Evolutionary conservation across 2,329 filamentous ascomycete species (phyloP).

Genomic region (Pseudogymnoascus sp.): DNA sequence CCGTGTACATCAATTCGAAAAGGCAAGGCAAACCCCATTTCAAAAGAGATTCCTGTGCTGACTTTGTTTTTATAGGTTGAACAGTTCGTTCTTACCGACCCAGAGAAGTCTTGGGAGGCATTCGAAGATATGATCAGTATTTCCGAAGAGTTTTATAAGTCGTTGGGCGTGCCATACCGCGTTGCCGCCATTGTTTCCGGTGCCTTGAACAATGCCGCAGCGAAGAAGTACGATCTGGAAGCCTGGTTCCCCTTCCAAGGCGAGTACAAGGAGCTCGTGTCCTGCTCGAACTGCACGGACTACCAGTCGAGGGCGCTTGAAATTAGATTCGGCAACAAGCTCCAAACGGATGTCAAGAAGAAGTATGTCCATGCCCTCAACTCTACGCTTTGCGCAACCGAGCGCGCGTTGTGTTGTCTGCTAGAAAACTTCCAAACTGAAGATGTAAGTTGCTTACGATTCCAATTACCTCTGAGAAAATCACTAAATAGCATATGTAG

Average conservation of each 20-base stretch:
- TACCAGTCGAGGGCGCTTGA: constrained; percentile 93
- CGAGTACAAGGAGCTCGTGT: constrained; percentile 97
- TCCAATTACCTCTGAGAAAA: background rate
- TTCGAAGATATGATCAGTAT: constrained; percentile 89
- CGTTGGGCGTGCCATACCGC: constrained; percentile 79
- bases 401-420: constrained; percentile 86
- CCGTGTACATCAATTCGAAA: constrained; percentile 96
- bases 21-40: constrained; percentile 40
- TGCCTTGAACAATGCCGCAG: constrained; percentile 78
- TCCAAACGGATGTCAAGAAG: constrained; percentile 76
- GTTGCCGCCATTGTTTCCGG: constrained; percentile 94
- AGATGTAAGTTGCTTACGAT: constrained; percentile 47
- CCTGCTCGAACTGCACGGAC: constrained; percentile 95
- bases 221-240: constrained; percentile 94
- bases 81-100: constrained; percentile 74
- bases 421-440: constrained; percentile 96
- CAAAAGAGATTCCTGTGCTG: background rate
- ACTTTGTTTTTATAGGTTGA: constrained; percentile 48
- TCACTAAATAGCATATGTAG: constrained; percentile 33
- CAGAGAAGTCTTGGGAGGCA: constrained; percentile 84
- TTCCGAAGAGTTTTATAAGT: constrained; percentile 93
- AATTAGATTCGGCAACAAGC: constrained; percentile 85
- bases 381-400: constrained; percentile 82
- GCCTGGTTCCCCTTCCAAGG: constrained; percentile 95
- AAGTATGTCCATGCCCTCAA: constrained; percentile 92